Percentiles rank a stretch among this genome's conserved stretches.
Conservation (phyloP, 805 yeast species). For the Gaillardinia entomophila region DNA sequence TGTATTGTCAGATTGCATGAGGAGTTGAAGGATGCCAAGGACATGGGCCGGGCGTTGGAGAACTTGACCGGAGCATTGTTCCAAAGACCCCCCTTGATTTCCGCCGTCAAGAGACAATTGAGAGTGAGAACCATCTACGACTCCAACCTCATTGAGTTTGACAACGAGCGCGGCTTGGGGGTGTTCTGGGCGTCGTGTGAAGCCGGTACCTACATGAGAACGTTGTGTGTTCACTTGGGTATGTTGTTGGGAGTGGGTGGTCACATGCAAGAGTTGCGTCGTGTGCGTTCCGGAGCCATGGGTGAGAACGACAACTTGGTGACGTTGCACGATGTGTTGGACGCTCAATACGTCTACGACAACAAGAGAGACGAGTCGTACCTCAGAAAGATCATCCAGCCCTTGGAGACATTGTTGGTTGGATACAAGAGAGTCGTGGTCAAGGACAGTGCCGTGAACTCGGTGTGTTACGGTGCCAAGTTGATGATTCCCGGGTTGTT, state of each 20-base stretch:
- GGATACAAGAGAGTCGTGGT: slow-evolving; percentile 97
- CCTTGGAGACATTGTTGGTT: slow-evolving; percentile 86
- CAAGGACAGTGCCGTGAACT: slow-evolving; percentile 89
- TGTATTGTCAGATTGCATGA: slow-evolving; percentile 96
- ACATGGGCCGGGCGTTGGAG: slow-evolving; percentile 80
- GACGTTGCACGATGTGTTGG: slow-evolving; percentile 94
- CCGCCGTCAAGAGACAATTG: slow-evolving; percentile 98
- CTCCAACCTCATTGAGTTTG: slow-evolving; percentile 92
- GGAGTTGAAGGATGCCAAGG: slow-evolving; percentile 84
- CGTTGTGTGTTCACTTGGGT: slow-evolving; percentile 97
- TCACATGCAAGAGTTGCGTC: slow-evolving; percentile 99
- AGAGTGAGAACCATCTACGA: slow-evolving; percentile 98
- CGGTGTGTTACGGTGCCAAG: slow-evolving; percentile 98
- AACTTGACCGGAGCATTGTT: slow-evolving; percentile 96
- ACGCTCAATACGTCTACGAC: slow-evolving; percentile 97
- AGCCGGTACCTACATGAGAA: slow-evolving; percentile 99
- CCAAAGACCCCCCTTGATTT: slow-evolving; percentile 98
- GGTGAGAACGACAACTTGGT: slow-evolving; percentile 87
- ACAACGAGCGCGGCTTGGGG: slow-evolving; percentile 92
- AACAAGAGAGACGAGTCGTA: slow-evolving; percentile 96
- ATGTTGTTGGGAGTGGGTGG: slow-evolving; percentile 98
- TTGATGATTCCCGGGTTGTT: slow-evolving; percentile 97
- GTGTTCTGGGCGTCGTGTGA: slow-evolving; percentile 99
- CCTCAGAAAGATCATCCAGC: slow-evolving; percentile 88
- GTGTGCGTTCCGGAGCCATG: slow-evolving; percentile 97